Base-by-base conservation (phyloP, 768 basidiomycete species). In the Leccinum disarticulatum region DNA sequence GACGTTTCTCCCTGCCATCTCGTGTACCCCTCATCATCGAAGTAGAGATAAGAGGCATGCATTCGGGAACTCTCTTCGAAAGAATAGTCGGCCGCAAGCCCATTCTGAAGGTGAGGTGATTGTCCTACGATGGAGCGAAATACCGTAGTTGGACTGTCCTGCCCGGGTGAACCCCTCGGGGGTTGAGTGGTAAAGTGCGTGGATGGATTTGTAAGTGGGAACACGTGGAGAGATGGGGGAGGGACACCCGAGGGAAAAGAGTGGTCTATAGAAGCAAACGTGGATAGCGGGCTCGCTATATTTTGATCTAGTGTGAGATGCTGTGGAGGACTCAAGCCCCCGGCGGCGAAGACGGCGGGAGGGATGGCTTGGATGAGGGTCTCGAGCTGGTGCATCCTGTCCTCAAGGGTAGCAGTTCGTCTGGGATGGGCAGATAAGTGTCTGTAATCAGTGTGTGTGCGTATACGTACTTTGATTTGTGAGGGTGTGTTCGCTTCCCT, bases 1-100 rank as follows among this genome's bases (percentile, higher is more conserved):
- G 93, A 95, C 1, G 93, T 93, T 67, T 95, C 93, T 31, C 95
- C 94, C 76, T 93, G 91, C 91, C 91, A 93, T 58, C 91, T 78
- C 0, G 91, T 90, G 69, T 87, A 90, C 3, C 91, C 91, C 70
- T 93, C 90, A 68, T 93, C 91, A 63, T 93, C 91, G 60, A 90
- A 86, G 70, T 93, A 93, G 35, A 93, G 81, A 70, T 93, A 93
- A 0, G 90, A 90, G 2, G 90, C 87, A 0, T 87, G 83, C 47
- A 91, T 82, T 28, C 85, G 82, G 13, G 85, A 80, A 1, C 81
- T 77, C 53, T 87, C 87, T 52, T 86, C 87, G 7, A 76, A 73
- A 22, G 82, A 73, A 46, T 81, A 80, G 52, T 86, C 86, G 35
- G 33, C 2, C 65, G 64, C 28, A 66, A 56, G 58, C 3, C 53